These are phyloP conservation scores for Argentina anserina DNA, from an alignment of 306 rosid genomes.

Conservation along the genomic window DNA sequence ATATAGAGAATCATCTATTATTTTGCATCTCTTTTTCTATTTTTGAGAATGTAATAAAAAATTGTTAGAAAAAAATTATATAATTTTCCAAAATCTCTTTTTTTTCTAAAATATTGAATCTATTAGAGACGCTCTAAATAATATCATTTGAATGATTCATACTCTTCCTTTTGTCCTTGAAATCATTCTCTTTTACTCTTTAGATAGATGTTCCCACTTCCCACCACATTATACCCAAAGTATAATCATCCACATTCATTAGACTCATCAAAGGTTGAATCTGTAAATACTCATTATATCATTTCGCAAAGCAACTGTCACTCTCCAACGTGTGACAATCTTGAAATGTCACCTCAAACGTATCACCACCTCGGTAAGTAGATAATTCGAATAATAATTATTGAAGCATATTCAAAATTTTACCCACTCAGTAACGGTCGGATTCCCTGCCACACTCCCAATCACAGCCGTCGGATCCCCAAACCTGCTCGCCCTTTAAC, in stretches of 20 bases:
- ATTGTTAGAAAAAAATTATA: too few species aligned
- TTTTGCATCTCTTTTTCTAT: too few species aligned
- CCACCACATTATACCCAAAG: background rate
- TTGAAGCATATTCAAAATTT: slow-evolving; percentile 50
- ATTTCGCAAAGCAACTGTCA: slow-evolving; percentile 20
- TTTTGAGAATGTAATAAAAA: too few species aligned
- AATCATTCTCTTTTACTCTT: too few species aligned
- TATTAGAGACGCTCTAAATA: too few species aligned
- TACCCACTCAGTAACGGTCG: slow-evolving; percentile 62
- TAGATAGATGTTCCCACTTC: background rate
- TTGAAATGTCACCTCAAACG: slow-evolving; percentile 44
- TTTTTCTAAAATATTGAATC: too few species aligned
- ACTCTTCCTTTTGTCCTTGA: too few species aligned
- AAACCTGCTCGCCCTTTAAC: slow-evolving; percentile 38
- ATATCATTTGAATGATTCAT: too few species aligned
- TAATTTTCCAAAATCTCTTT: too few species aligned
- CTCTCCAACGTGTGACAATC: slow-evolving; percentile 50
- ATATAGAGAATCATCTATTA: too few species aligned
- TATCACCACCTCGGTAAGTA: slow-evolving; percentile 30
- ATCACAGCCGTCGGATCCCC: slow-evolving; percentile 42
- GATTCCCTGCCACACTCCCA: slow-evolving; percentile 27
- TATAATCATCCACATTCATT: background rate
- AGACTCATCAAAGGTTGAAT: slow-evolving; percentile 1
- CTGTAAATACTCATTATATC: background rate
- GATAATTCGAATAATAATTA: slow-evolving; percentile 11